Conservation (phyloP, 352 stramenopile species). For the Pythium brassicae region DNA sequence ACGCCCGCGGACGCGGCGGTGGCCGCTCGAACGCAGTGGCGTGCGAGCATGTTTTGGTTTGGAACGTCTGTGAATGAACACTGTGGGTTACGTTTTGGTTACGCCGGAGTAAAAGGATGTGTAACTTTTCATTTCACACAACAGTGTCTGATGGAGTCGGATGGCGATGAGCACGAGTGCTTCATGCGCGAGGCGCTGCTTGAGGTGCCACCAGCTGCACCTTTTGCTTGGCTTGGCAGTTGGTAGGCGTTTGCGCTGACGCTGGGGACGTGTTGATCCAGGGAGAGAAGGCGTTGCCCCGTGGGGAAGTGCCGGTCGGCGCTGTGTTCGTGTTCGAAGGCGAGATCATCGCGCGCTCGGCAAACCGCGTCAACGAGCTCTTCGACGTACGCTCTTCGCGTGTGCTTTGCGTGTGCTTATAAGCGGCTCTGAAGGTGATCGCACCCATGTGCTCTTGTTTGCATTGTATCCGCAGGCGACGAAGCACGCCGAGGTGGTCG, state of each 20-base stretch:
- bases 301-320: conserved; percentile 88
- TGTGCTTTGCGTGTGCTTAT: not conserved
- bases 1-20: conserved; percentile 4
- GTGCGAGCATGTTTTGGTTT: not conserved
- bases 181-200: conserved; percentile 74
- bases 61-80: not conserved
- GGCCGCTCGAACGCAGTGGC: conserved; percentile 12
- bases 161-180: conserved; percentile 22
- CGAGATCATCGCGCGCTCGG: conserved; percentile 72
- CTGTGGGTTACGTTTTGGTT: not conserved
- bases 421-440: not conserved
- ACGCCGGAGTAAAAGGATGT: not conserved
- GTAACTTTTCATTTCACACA: not conserved
- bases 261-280: conserved; percentile 13
- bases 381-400: conserved; percentile 50
- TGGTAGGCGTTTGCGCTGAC: too few species aligned
- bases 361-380: conserved; percentile 87
- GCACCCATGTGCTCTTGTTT: not conserved
- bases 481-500: conserved; percentile 90
- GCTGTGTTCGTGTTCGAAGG: conserved; percentile 87
- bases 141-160: conserved; percentile 1
- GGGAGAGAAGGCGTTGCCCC: conserved; percentile 70
- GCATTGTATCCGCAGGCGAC: conserved; percentile 46
- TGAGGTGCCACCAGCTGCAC: conserved; percentile 28
- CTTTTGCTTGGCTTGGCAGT: not conserved